Evolutionary conservation across 2,329 filamentous ascomycete genomes (phyloP), one percentile per base, ranked within the genome.

Genomic region (Scleromitrula shiraiana): DNA sequence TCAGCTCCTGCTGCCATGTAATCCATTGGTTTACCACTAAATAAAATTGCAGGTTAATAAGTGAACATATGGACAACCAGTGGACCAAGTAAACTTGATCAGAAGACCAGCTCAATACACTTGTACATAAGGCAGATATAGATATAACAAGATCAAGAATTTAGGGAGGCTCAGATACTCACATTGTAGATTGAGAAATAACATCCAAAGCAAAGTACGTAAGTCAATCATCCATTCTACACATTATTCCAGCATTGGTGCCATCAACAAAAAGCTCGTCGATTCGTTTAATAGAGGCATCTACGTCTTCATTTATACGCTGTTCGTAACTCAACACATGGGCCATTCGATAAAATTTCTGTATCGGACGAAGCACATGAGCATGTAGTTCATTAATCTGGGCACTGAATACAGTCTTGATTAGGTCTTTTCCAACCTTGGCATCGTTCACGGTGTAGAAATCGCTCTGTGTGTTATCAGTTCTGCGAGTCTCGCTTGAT

Each of bases 181-280:
- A n/a, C n/a, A n/a, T n/a, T n/a, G n/a, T n/a, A n/a, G n/a, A n/a
- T 39, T 67, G 59, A 12, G 63, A 63, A 50, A 70, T 64, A 2
- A 68, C 63, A 51, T 70, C 67, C 55, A 65, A 69, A 7, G 66
- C 59, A 50, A 64, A 68, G 33, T 51, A 72, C 8, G 58, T 29
- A 9, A 71, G 54, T 69, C 70, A 74, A 30, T 68, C 56, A 4
- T 65, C 68, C 8, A 73, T 57, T 15, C 69, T 58, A 44, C 64
- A 68, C 4, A 10, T 3, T 2, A 5, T 40, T 14, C 36, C 44
- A 6, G 35, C 30, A 1, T 52, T 52, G 48, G 50, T 23, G 2
- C 41, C 57, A 20, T 62, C 48, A 5, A 66, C 54, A 49, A 67
- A 70, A 3, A 58, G 49, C 2, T 56, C 55, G n/a, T 67, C 62